Base-by-base conservation (phyloP, 192 early-diverging fungal species). In the Oehlia diaphana region DNA sequence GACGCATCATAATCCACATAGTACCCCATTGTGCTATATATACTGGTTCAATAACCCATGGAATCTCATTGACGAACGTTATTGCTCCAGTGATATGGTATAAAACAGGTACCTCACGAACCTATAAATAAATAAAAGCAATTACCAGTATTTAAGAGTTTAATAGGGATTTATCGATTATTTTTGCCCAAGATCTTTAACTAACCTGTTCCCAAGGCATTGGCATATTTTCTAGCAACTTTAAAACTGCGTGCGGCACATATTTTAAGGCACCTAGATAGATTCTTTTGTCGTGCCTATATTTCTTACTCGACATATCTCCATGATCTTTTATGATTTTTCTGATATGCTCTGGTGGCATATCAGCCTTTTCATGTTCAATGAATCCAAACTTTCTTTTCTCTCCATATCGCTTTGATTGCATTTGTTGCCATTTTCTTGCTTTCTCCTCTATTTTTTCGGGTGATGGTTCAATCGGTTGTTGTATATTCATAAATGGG, bases 1-100 rank as follows among this genome's bases (percentile, higher is more conserved):
- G 90, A 76, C 98, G 91, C 98, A 99, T 99, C 98, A 98, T 98
- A 80, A 97, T 98, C 97, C 97, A 98, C 96, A 98, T 98, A 21
- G 95, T 95, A 63, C 95, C 98, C 98, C 98, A 99, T 86, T 99
- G 98, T 7, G 98, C 96, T 82, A 97, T 94, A 82, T 97, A 99
- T 39, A 97, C 90, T 2, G 98, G 98, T 85, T 99, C 98, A 42
- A 98, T 92, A 12, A 99, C 98, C 90, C 95, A 93, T 16, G 89
- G 90, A n/a, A 96, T 92, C 81, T 98, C 95, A 83, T 98, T 97
- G 69, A 98, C 96, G 88, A 99, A 98, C 0, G 98, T 97, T 74
- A 99, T 98, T 33, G 98, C 98, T 65, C 98, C 98, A 10, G 97
- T 98, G 58, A 98, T 94, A 83, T 99, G 98, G 86, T 99, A 99